A percentile compares a stretch with the other conserved stretches of the same genome.
Conservation (phyloP, 2,329 filamentous ascomycete species). For the Cladosporium austrohemisphaericum region DNA sequence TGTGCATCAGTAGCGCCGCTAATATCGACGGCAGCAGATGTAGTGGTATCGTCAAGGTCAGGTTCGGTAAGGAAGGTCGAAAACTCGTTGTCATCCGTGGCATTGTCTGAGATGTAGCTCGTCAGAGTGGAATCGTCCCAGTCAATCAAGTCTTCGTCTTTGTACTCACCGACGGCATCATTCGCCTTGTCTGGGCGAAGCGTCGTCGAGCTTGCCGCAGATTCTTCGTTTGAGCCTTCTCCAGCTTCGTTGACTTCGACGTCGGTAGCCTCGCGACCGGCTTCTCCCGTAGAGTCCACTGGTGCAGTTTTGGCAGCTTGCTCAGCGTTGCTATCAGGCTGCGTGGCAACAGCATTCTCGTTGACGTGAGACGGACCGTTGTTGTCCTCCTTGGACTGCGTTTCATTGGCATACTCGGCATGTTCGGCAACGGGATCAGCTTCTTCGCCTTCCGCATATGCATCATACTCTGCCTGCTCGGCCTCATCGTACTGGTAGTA, state of each 20-base stretch:
- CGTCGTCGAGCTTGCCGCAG: constrained; percentile 25
- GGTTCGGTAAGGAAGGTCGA: constrained; percentile 17
- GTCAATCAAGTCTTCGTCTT: constrained; percentile 23
- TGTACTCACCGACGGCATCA: constrained; percentile 28
- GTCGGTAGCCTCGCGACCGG: not conserved
- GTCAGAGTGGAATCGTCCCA: constrained; percentile 26
- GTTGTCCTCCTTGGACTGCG: constrained; percentile 8
- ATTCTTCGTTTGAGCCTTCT: constrained; percentile 17
- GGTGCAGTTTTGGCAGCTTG: not conserved
- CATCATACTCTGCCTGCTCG: constrained; percentile 12
- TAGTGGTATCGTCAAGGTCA: constrained; percentile 11
- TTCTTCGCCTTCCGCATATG: constrained; percentile 14
- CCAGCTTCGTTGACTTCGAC: constrained; percentile 10
- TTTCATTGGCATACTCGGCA: constrained; percentile 14
- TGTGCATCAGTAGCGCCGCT: not conserved
- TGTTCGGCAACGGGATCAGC: constrained; percentile 8
- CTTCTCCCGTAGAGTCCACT: not conserved
- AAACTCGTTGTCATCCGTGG: constrained; percentile 20
- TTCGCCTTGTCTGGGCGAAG: constrained; percentile 23
- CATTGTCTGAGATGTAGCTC: constrained; percentile 21
- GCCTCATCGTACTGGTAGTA: constrained; percentile 19
- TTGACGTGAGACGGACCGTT: constrained; percentile 18
- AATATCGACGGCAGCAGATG: not conserved
- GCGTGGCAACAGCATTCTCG: not conserved
- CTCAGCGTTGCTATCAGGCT: not conserved